Base-by-base conservation (phyloP, 2,329 filamentous ascomycete genomes). In the Talaromyces sp. region DNA sequence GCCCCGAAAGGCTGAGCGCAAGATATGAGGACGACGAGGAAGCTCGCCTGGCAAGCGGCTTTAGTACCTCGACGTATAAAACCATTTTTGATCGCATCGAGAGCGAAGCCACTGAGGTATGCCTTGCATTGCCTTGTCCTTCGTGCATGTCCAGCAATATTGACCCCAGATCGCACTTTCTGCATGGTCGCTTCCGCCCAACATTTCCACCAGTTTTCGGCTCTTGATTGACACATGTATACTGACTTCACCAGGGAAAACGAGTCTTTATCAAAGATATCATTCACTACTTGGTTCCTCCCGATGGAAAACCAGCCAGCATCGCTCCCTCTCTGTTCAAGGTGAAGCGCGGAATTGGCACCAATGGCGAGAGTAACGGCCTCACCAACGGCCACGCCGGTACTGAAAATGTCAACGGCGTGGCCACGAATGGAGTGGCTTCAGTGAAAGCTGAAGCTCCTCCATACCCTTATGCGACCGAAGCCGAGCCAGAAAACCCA, bases 201-300 rank as follows among this genome's bases (percentile, higher is more conserved):
- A 42, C 54, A 42, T 8, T 23, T 57, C 11, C 7, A 18, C 7
- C 54, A 12, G 7, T 54, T 54, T 33, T 35, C 25, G n/a, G 9
- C 54, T 14, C 33, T n/a, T 25, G 31, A 37, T 21, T 8, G 18
- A 39, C 21, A 21, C n/a, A 37, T 16, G 12, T n/a, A 1, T n/a
- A 55, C 48, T 46, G 18, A 55, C 25, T 31, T 25, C 57, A 72
- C 69, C 66, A 96, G 90, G 90, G 88, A 71, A 96, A 96, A 81
- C 90, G 93, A 69, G 81, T 96, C 70, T 97, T 98, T 80, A 95
- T 99, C 84, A 99, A 99, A 78, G 95, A 98, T 76, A 99, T 98
- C 80, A 88, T 90, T 62, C 89, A 97, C 78, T 98, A 98, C 76
- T 83, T 97, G 67, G 82, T 96, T 67, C 90, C 92, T 5, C 91